Conservation (phyloP, 73 alveolate species). For the Paramecium sonneborni region DNA sequence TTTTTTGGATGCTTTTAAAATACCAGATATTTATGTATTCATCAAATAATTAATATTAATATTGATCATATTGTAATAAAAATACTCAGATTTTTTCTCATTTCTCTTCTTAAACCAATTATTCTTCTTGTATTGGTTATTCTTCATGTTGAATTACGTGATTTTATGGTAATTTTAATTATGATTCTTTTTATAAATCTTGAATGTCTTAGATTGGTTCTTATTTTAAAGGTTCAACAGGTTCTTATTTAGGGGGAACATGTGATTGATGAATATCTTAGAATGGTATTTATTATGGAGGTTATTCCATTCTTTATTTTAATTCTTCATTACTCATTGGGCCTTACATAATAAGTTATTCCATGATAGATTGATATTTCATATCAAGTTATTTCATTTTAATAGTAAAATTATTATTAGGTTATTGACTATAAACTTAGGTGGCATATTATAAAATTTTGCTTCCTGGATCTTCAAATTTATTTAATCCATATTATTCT, state of each 20-base stretch:
- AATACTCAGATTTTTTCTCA: neutral
- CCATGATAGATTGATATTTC: constrained; percentile 40
- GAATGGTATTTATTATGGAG: neutral
- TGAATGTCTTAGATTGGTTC: neutral
- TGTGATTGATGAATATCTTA: neutral
- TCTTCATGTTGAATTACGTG: neutral
- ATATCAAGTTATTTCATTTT: constrained; percentile 17
- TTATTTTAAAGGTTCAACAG: no score
- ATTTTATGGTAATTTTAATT: neutral
- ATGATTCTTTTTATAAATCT: neutral
- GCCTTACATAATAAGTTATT: neutral
- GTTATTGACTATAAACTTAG: neutral
- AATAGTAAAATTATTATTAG: neutral
- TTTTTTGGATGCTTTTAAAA: neutral
- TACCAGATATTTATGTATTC: neutral
- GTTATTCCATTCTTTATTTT: neutral
- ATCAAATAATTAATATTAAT: constrained; percentile 19
- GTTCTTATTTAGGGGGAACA: neutral
- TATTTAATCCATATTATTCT: neutral
- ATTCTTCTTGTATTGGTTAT: neutral
- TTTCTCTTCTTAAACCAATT: neutral
- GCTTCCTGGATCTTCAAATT: constrained; percentile 50
- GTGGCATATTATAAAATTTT: constrained; percentile 47
- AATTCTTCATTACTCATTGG: constrained; percentile 50
- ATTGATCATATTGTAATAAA: constrained; percentile 16